Evolutionary conservation across 2,329 filamentous ascomycete species (phyloP).

Genomic region (Sphaerulina populicola): DNA sequence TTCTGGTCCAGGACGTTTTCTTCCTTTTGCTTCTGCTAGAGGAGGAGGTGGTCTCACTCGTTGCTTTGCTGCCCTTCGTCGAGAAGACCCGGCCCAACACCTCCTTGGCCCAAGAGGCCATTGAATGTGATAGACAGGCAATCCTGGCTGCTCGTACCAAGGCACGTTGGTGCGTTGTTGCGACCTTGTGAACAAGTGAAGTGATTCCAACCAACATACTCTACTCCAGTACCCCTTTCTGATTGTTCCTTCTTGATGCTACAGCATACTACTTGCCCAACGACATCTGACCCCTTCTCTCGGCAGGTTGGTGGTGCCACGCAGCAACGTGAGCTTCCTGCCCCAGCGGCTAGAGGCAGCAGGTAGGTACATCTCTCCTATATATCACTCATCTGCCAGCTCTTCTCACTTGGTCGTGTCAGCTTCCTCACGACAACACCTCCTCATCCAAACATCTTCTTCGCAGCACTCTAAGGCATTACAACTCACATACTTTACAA

Average conservation of each 20-base stretch:
- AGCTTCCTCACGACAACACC: neutral
- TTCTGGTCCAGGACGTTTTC: neutral
- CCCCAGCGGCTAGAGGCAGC: neutral
- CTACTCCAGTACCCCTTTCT: too few species aligned
- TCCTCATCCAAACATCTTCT: conserved; percentile 8
- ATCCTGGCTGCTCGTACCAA: neutral
- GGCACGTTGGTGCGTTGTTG: neutral
- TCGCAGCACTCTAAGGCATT: conserved; percentile 1
- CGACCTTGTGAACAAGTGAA: neutral
- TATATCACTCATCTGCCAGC: neutral
- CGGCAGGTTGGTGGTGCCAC: neutral
- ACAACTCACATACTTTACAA: conserved; percentile 11
- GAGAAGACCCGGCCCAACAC: conserved; percentile 2
- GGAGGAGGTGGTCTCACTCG: neutral
- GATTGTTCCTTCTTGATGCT: neutral
- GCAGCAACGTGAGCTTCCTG: neutral
- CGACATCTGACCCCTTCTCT: neutral
- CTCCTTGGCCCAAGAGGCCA: conserved; percentile 5
- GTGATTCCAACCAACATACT: neutral
- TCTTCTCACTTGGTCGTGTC: neutral
- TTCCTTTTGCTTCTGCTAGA: neutral
- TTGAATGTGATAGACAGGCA: neutral
- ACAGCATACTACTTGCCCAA: neutral
- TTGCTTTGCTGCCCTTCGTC: neutral
- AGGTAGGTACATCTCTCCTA: neutral